phyloP scores from a whole-genome alignment of 345 rosid genomes.

The Brassica rapa region DNA sequence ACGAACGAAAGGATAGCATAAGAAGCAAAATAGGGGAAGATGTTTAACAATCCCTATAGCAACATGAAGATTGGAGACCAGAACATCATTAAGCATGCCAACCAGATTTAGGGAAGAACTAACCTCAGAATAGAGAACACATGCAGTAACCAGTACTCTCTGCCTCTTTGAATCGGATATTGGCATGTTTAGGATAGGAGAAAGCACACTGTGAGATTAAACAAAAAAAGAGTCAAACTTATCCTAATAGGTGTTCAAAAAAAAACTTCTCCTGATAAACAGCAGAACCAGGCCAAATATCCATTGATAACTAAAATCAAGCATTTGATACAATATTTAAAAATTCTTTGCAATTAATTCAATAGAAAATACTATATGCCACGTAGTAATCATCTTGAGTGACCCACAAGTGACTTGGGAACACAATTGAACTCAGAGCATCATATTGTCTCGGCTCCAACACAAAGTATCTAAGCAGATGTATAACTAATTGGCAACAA shows the following conservation, averaged over 20 bases:
- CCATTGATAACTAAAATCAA: constrained; percentile 1
- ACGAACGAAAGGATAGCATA: constrained; percentile 17
- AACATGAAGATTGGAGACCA: constrained; percentile 33
- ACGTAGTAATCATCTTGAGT: constrained; percentile 10
- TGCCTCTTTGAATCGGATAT: constrained; percentile 97
- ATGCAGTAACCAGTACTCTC: constrained; percentile 93
- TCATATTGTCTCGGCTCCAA: constrained; percentile 18
- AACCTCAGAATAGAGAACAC: constrained; percentile 99
- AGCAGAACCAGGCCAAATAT: constrained; percentile 25
- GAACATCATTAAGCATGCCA: constrained; percentile 19
- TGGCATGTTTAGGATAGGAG: constrained; percentile 95
- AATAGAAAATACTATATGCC: neutral
- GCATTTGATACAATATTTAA: neutral
- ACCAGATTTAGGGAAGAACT: constrained; percentile 45
- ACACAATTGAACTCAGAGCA: constrained; percentile 25
- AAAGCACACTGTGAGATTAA: constrained; percentile 74
- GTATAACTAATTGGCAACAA: constrained; percentile 21
- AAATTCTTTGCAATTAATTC: neutral
- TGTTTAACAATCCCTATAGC: constrained; percentile 15
- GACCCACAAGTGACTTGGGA: constrained; percentile 10
- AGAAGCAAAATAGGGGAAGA: constrained; percentile 22
- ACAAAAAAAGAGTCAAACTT: constrained; percentile 23
- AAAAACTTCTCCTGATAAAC: constrained; percentile 22
- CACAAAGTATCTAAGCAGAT: constrained; percentile 26
- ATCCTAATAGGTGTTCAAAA: neutral